Base-by-base conservation (phyloP, 108 stramenopile species). In the Nitzschia sp. region DNA sequence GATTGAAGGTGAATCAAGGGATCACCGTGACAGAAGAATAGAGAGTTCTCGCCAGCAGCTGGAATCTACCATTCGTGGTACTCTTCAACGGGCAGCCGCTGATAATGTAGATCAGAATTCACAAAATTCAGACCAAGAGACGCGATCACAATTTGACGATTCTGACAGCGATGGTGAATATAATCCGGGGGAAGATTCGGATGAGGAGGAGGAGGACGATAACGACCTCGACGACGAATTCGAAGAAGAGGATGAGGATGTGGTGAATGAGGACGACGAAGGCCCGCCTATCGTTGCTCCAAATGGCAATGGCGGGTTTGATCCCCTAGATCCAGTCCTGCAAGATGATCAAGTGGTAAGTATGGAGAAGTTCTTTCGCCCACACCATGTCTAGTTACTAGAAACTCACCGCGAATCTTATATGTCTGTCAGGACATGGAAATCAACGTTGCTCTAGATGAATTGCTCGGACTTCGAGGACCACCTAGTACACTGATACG, bases 391-490 rank as follows among this genome's bases (percentile, higher is more conserved):
- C n/a, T n/a, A 35, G 29, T 31, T 66, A 53, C 41, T n/a, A n/a
- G n/a, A n/a, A n/a, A n/a, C n/a, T n/a, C n/a, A n/a, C n/a, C n/a
- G n/a, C n/a, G n/a, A n/a, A n/a, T n/a, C n/a, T n/a, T n/a, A n/a
- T n/a, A n/a, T n/a, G n/a, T n/a, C 54, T 68, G 46, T 15, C 29
- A 85, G 79, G 87, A 96, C 57, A 67, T 91, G 78, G 97, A 96
- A 71, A 80, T 96, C 11, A 91, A 96, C 58, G 69, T 96, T 35
- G 92, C 95, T 5, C 50, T 97, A 31, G 95, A 97, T 62, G 95
- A 97, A 61, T 72, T 97, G 36, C 68, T 97, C n/a, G 97, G 97
- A 0, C 75, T 96, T 22, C 88, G 97, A 17, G 97, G 97, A 0
- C 97, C 97, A 19, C 35, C 94, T 17, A 65, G 79, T 32, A 81